Conservation (phyloP, 2,329 filamentous ascomycete genomes). For the Botrytis pseudocinerea region DNA sequence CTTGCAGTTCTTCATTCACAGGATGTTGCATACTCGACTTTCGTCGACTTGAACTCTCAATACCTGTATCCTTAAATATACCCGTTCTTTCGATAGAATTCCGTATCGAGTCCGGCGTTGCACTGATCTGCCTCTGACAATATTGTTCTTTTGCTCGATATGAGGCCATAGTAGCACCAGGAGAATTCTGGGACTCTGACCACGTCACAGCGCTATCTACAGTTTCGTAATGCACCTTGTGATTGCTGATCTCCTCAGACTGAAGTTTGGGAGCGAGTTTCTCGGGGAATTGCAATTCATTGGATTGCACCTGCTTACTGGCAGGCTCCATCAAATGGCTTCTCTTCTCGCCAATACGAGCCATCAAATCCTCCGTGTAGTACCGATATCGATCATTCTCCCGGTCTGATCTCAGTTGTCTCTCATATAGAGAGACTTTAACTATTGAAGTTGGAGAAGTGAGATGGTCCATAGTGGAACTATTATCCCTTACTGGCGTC, state of each 20-base stretch:
- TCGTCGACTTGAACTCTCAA: conserved; percentile 20
- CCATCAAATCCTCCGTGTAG: not conserved
- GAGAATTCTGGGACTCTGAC: conserved; percentile 36
- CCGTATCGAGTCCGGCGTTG: conserved; percentile 34
- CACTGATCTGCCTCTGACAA: conserved; percentile 23
- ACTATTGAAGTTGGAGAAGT: conserved; percentile 4
- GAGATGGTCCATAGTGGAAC: conserved; percentile 17
- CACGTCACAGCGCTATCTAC: conserved; percentile 34
- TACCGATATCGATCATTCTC: not conserved
- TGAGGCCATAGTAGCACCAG: conserved; percentile 15
- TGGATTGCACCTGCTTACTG: not conserved
- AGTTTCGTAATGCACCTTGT: conserved; percentile 24
- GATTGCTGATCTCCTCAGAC: not conserved
- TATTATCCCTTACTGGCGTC: conserved; percentile 26
- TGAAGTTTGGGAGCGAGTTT: not conserved
- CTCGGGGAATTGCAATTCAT: not conserved
- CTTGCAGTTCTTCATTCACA: not conserved
- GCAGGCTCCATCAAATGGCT: not conserved
- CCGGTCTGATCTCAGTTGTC: conserved; percentile 1
- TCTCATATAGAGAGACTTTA: conserved; percentile 14
- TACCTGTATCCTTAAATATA: conserved; percentile 37
- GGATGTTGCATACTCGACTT: not conserved
- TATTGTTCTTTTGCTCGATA: not conserved
- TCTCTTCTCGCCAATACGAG: not conserved
- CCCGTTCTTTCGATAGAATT: conserved; percentile 35